A percentile compares a stretch with the other conserved stretches of the same genome.
These are phyloP conservation scores for Hymenoscyphus occultus DNA, from an alignment of 2,329 filamentous ascomycete species.

Conservation along the genomic window DNA sequence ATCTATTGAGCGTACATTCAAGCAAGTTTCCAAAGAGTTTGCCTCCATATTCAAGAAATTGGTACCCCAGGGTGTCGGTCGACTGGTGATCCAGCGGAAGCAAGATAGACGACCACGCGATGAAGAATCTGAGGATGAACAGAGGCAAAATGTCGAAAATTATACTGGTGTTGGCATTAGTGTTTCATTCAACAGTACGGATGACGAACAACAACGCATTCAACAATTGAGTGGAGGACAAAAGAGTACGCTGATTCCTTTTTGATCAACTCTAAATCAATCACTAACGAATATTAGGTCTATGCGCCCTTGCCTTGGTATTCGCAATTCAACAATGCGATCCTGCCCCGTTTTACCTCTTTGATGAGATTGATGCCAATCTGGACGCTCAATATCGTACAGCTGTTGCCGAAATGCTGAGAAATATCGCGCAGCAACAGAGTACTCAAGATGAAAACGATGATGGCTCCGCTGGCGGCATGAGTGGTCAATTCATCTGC, in stretches of 20 bases:
- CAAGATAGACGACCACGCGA: constrained; percentile 66
- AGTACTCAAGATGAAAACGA: constrained; percentile 38
- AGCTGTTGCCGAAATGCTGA: constrained; percentile 84
- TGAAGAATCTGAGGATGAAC: constrained; percentile 66
- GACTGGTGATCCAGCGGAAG: constrained; percentile 88
- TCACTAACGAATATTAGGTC: constrained; percentile 50
- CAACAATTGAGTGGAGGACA: constrained; percentile 96
- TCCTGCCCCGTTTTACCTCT: constrained; percentile 97
- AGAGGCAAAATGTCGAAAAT: constrained; percentile 77
- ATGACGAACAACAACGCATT: constrained; percentile 96
- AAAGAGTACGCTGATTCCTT: constrained; percentile 68
- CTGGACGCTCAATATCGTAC: constrained; percentile 97
- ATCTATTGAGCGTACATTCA: constrained; percentile 97
- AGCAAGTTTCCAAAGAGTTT: constrained; percentile 94
- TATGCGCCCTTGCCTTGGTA: constrained; percentile 94
- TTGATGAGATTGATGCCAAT: constrained; percentile 98
- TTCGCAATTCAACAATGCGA: constrained; percentile 99
- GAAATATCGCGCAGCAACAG: constrained; percentile 66
- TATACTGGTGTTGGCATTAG: constrained; percentile 96
- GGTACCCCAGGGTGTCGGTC: constrained; percentile 87
- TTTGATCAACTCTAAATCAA: neutral
- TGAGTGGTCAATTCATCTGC: constrained; percentile 85
- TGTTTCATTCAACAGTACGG: constrained; percentile 97
- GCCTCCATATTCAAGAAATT: constrained; percentile 90
- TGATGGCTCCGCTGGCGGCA: constrained; percentile 38